Percentiles rank a stretch among this genome's conserved stretches.
Evolutionary conservation across 2,329 filamentous ascomycete genomes (phyloP).

Genomic region (Scopulariopsis brevicaulis): DNA sequence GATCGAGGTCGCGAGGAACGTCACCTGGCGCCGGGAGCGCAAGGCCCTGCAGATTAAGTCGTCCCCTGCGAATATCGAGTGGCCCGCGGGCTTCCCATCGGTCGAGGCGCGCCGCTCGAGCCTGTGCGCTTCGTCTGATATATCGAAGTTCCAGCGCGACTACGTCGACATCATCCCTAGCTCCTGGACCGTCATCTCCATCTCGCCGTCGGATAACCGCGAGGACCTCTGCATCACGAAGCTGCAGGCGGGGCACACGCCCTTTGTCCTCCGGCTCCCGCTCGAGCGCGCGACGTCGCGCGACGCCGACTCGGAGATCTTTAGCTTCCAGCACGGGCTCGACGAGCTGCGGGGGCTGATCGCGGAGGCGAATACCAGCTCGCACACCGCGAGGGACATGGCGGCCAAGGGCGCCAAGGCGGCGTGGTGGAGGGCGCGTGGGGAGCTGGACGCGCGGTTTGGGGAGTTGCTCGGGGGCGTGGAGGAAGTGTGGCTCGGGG

Average conservation of each 20-base stretch:
- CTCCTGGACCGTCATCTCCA: conserved; percentile 75
- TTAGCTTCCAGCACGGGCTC: conserved; percentile 72
- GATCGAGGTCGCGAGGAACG: conserved; percentile 58
- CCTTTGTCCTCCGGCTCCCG: conserved; percentile 79
- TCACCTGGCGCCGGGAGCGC: conserved; percentile 55
- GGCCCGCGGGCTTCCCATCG: conserved; percentile 7
- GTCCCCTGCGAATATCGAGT: conserved; percentile 15
- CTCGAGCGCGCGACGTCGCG: conserved; percentile 72
- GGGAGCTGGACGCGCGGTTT: conserved; percentile 66
- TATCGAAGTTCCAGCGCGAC: conserved; percentile 59
- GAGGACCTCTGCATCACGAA: conserved; percentile 87
- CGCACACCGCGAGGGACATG: conserved; percentile 62
- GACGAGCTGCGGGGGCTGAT: conserved; percentile 77
- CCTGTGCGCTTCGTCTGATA: conserved; percentile 35
- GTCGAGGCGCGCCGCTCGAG: conserved; percentile 23
- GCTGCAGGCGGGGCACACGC: conserved; percentile 60
- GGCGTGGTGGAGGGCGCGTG: conserved; percentile 83
- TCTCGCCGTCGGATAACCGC: conserved; percentile 70
- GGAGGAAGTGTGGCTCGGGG: conserved; percentile 88
- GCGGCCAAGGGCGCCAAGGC: conserved; percentile 63
- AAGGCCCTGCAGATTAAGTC: conserved; percentile 38
- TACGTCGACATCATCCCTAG: conserved; percentile 79
- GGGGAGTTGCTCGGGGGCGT: conserved; percentile 72
- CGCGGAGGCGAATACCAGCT: conserved; percentile 67
- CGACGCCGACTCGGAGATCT: conserved; percentile 66